These are phyloP conservation scores for Coemansia sp. DNA, from an alignment of 192 early-diverging fungal species.

Conservation along the genomic window DNA sequence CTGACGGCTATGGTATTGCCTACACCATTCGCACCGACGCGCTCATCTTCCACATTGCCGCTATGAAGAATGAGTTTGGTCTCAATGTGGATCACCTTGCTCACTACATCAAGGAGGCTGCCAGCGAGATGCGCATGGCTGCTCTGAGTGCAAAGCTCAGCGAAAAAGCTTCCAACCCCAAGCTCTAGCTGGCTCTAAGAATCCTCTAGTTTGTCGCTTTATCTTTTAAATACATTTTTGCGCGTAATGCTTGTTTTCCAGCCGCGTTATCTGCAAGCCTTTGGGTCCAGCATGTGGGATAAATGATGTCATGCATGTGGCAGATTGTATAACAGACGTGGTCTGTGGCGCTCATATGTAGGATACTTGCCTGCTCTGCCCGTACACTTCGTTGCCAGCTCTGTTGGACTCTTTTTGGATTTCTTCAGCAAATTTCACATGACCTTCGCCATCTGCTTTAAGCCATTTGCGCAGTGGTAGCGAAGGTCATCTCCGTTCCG, in stretches of 20 bases:
- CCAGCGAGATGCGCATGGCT: constrained; percentile 78
- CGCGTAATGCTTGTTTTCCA: background rate
- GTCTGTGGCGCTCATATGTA: background rate
- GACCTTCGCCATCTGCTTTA: background rate
- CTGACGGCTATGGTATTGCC: constrained; percentile 89
- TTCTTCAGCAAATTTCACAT: background rate
- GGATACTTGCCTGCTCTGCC: background rate
- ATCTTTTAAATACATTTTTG: background rate
- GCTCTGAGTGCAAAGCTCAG: constrained; percentile 50
- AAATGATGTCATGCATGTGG: background rate
- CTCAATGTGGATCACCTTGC: constrained; percentile 64
- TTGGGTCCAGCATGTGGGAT: background rate
- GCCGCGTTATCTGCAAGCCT: background rate
- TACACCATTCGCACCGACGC: constrained; percentile 90
- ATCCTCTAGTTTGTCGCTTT: background rate
- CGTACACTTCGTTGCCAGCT: background rate
- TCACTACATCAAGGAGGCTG: constrained; percentile 83
- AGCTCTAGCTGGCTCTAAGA: constrained; percentile 21
- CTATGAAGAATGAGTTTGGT: constrained; percentile 61
- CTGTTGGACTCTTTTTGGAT: background rate
- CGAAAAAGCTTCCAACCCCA: constrained; percentile 30
- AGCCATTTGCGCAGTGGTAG: background rate
- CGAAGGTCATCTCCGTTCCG: background rate
- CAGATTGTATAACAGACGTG: background rate
- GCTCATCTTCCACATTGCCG: constrained; percentile 85